phyloP scores from a whole-genome alignment of 192 early-diverging fungal species.

The Gonapodya sp. region DNA sequence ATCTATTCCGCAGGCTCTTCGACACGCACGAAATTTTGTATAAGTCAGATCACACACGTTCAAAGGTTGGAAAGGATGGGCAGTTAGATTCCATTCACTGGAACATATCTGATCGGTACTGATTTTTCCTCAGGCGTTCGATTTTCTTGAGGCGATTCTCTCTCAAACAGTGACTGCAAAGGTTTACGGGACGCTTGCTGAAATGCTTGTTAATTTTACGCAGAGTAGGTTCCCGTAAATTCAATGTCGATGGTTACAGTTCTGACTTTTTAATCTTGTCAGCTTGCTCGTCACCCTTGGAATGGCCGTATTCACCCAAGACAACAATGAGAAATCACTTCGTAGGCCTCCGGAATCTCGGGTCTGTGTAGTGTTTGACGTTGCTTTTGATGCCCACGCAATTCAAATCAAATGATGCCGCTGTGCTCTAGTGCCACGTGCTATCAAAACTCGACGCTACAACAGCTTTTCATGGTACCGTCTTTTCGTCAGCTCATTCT shows the following conservation, averaged over 20 bases:
- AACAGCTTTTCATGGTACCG: constrained; percentile 51
- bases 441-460: constrained; percentile 49
- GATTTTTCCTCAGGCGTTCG: not conserved
- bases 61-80: too few relatives aligned
- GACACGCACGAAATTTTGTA: not conserved
- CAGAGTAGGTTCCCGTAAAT: not conserved
- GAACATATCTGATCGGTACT: too few relatives aligned
- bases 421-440: constrained; percentile 38
- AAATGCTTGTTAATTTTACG: not conserved
- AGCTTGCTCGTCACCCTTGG: not conserved
- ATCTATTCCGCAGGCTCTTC: not conserved
- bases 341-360: constrained; percentile 49
- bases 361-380: constrained; percentile 12
- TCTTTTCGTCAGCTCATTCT: constrained; percentile 35
- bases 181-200: not conserved
- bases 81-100: too few relatives aligned
- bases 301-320: constrained; percentile 29
- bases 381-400: not conserved
- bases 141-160: not conserved
- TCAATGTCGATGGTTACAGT: too few relatives aligned
- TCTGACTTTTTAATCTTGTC: too few relatives aligned
- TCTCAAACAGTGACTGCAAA: not conserved
- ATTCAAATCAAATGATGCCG: not conserved
- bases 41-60: not conserved
- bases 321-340: constrained; percentile 23